Conservation (phyloP, 1,284 basidiomycete species). For the Irpex sp. region DNA sequence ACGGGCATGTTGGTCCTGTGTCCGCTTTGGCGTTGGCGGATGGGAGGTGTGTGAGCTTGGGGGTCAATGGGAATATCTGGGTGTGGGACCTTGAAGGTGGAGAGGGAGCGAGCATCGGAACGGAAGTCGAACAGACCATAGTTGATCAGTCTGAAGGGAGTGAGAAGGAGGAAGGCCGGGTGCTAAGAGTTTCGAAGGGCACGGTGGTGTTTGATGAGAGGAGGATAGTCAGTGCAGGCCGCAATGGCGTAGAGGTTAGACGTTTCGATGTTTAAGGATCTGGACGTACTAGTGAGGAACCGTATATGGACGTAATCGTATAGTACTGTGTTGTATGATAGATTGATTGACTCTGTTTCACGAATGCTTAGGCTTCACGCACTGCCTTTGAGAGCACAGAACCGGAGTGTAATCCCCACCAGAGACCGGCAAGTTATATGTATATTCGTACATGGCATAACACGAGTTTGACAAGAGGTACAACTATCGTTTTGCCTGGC, state of each 20-base stretch:
- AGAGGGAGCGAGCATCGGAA: slow-evolving; percentile 33
- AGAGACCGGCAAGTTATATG: not conserved
- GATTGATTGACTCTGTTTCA: too few relatives aligned
- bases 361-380: too few relatives aligned
- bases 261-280: slow-evolving; percentile 58
- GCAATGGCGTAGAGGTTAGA: slow-evolving; percentile 52
- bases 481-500: slow-evolving; percentile 20
- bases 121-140: slow-evolving; percentile 40
- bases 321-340: not conserved
- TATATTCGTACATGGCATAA: not conserved
- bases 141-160: slow-evolving; percentile 7
- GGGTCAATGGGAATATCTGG: slow-evolving; percentile 66
- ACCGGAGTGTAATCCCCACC: not conserved
- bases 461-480: not conserved
- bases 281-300: not conserved
- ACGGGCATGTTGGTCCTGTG: slow-evolving; percentile 65
- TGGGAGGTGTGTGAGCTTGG: slow-evolving; percentile 82
- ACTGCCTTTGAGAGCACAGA: not conserved
- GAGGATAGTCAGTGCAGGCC: slow-evolving; percentile 56
- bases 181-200: slow-evolving; percentile 27
- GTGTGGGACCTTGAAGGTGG: slow-evolving; percentile 79
- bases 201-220: slow-evolving; percentile 72
- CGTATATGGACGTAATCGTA: too few relatives aligned
- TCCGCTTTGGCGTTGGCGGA: slow-evolving; percentile 55
- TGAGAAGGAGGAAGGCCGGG: slow-evolving; percentile 9